Base-by-base conservation (phyloP, 192 early-diverging fungal genomes). In the Coemansia nantahalensis region DNA sequence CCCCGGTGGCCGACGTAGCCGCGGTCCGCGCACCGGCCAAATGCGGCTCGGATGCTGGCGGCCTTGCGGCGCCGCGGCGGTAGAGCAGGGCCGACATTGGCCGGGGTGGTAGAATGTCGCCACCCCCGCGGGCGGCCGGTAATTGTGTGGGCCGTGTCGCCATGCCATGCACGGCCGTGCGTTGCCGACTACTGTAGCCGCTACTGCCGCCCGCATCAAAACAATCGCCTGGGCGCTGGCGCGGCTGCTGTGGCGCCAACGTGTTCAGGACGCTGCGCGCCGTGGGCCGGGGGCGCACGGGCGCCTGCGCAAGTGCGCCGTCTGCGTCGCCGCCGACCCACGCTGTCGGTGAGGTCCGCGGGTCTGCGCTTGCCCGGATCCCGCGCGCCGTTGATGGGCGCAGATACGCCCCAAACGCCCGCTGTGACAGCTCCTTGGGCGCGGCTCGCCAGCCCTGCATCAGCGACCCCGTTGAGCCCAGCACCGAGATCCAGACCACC, bases 401-500 rank as follows among this genome's bases (percentile, higher is more conserved):
- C 31, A 56, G 35, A 8, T 52, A 39, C 34, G 55, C 19, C 9
- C 39, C 51, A 45, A 63, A 55, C 9, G 52, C 61, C 2, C 47
- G 52, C 10, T 52, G 61, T 6, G 61, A 48, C 30, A 63, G 39
- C 16, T 47, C 53, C 34, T 60, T 68, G 33, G 49, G 50, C 13
- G 44, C 30, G 19, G 58, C 32, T 44, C 51, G 48, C 59, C 66
- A 56, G 12, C 54, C 45, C 12, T 55, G 34, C 31, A 24, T 43
- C 12, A 63, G 61, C 11, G 48, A 54, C 8, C 52, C 49, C 26
- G 48, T 61, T 31, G 59, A 62, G 12, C 58, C 66, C 14, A 69
- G 39, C 28, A 62, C 55, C n/a, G 66, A 44, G 19, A 69, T 48
- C 54, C 54, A 62, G 31, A 69, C 42, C 32, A 69, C 50, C 18